These are phyloP conservation scores for Zoysia matrella DNA, from an alignment of 202 grass and related monocot species.

Conservation along the genomic window DNA sequence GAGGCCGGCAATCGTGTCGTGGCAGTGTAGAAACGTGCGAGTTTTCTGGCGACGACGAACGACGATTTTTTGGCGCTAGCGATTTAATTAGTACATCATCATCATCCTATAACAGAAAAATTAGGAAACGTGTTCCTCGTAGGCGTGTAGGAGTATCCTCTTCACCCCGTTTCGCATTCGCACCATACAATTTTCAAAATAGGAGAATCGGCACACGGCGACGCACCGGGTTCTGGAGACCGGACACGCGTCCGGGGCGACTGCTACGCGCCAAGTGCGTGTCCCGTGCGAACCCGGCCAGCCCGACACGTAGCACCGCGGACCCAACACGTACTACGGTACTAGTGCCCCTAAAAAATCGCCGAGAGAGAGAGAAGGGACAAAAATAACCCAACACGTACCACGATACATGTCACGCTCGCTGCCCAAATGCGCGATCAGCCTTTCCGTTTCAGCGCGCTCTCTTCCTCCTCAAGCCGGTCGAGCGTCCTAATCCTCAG, in stretches of 20 bases:
- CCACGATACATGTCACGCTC: no score
- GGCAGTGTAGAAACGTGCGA: not conserved
- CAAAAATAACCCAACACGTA: no score
- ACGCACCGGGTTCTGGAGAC: not conserved
- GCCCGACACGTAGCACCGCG: conserved; percentile 16
- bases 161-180: not conserved
- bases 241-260: conserved; percentile 13
- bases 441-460: no score
- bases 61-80: not conserved
- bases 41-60: not conserved
- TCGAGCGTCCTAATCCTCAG: not conserved
- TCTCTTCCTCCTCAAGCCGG: not conserved
- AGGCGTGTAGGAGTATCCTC: not conserved
- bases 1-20: not conserved
- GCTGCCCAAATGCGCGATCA: no score
- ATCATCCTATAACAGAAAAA: not conserved
- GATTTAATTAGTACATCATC: not conserved
- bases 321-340: not conserved
- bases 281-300: conserved; percentile 13
- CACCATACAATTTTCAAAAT: not conserved
- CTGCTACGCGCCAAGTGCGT: conserved; percentile 47
- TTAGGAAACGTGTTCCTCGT: not conserved
- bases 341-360: no score
- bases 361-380: no score
- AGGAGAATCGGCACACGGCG: no score